Conservation (phyloP, 139 green algal genomes). For the Deuterostichococcus epilithicus region DNA sequence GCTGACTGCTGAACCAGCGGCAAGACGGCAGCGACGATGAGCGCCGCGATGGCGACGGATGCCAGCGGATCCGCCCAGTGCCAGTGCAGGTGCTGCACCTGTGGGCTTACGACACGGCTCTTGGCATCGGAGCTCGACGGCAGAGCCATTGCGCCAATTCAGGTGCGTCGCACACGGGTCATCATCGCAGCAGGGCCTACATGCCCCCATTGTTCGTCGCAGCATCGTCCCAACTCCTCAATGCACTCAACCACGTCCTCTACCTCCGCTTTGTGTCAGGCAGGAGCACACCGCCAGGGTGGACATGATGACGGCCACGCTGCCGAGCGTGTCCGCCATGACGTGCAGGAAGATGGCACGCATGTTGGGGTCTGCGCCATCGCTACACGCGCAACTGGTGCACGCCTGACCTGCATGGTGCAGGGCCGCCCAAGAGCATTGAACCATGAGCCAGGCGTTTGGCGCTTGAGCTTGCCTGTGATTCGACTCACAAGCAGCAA, state of each 20-base stretch:
- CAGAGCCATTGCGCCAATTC: too few species aligned
- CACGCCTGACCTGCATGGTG: too few species aligned
- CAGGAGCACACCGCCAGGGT: slow-evolving; percentile 21
- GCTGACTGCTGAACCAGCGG: slow-evolving; percentile 4
- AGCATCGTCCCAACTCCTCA: too few species aligned
- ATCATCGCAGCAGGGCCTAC: too few species aligned
- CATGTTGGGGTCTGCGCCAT: slow-evolving; percentile 32
- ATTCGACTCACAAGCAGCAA: too few species aligned
- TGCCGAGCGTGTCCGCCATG: slow-evolving; percentile 40
- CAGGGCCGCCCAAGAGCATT: neutral
- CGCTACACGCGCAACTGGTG: neutral
- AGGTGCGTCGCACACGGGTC: too few species aligned
- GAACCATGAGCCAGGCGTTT: neutral
- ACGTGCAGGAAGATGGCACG: slow-evolving; percentile 44
- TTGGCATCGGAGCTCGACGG: too few species aligned
- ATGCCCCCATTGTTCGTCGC: too few species aligned
- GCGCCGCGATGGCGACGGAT: neutral
- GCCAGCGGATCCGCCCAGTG: slow-evolving; percentile 32
- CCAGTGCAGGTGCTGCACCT: slow-evolving; percentile 32
- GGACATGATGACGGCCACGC: slow-evolving; percentile 37
- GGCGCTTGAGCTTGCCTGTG: too few species aligned
- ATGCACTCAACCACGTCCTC: too few species aligned
- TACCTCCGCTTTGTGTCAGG: too few species aligned
- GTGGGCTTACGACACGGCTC: neutral
- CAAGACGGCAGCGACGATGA: neutral